Base-by-base conservation (phyloP, 331 rosid species). In the Arachis monticola region DNA sequence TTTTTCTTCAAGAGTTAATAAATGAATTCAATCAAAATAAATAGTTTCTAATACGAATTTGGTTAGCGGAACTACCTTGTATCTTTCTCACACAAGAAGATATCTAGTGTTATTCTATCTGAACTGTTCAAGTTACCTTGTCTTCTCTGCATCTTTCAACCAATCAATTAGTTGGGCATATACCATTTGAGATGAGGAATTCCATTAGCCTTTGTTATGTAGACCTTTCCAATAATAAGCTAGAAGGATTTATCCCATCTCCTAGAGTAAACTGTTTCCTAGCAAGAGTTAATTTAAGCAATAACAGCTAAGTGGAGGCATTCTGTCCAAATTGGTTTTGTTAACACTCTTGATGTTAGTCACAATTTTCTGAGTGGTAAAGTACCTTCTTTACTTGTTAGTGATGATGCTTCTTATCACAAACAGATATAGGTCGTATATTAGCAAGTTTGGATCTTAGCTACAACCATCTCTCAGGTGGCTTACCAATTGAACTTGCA, bases 401-500 rank as follows among this genome's bases (percentile, higher is more conserved):
- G n/a, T n/a, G n/a, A n/a, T n/a, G n/a, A n/a, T n/a, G n/a, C n/a
- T n/a, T n/a, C n/a, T n/a, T n/a, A n/a, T n/a, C n/a, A n/a, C n/a
- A n/a, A n/a, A n/a, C n/a, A n/a, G n/a, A n/a, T n/a, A n/a, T n/a
- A n/a, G n/a, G n/a, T n/a, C n/a, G n/a, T n/a, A n/a, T n/a, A n/a
- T n/a, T n/a, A n/a, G n/a, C n/a, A n/a, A 8, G 46, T 0, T 73
- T 48, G 9, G 63, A 73, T 73, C 70, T 73, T 14, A 73, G 70
- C 1, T 62, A 73, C 30, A 73, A 62, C 7, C 48, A 38, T 73
- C 31, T 73, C 41, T 13, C 41, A 0, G 70, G 78, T 7, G 40
- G 10, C 3, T 8, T 50, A 50, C 53, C 35, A 3, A 50, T 2
- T 13, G 14, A 52, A 53, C 32, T 52, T 53, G 9, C 52, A 10